These are phyloP conservation scores for Artemisia annua DNA, from an alignment of 129 eudicot species.

Conservation along the genomic window DNA sequence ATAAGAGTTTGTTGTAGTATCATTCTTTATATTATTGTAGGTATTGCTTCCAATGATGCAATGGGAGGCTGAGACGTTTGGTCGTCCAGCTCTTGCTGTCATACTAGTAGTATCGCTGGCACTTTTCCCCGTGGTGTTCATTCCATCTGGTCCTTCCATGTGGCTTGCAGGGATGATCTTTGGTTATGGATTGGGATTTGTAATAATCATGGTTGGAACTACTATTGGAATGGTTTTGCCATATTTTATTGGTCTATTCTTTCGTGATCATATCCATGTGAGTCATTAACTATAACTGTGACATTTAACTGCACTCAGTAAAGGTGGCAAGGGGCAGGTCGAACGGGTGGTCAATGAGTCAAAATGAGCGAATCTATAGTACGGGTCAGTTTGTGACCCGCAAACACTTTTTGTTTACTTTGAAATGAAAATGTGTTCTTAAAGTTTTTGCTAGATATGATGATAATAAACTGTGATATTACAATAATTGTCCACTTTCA, in stretches of 20 bases:
- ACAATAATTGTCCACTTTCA: too few species aligned
- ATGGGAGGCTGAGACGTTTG: constrained; percentile 89
- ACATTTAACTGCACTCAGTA: not conserved
- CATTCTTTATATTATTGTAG: constrained; percentile 41
- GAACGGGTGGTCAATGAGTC: not conserved
- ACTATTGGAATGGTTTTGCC: constrained; percentile 93
- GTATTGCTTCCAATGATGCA: constrained; percentile 69
- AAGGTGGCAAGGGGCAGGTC: not conserved
- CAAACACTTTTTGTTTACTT: not conserved
- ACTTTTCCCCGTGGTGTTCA: constrained; percentile 70
- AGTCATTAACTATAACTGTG: constrained; percentile 28
- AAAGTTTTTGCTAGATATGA: too few species aligned
- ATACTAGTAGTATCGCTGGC: constrained; percentile 81
- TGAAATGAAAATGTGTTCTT: too few species aligned
- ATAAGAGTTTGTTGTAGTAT: not conserved
- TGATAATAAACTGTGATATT: too few species aligned
- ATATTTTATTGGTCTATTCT: constrained; percentile 69
- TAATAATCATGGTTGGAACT: constrained; percentile 90
- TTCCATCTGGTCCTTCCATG: constrained; percentile 97
- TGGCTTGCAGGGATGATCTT: constrained; percentile 97
- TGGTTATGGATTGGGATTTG: constrained; percentile 86
- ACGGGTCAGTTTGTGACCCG: not conserved
- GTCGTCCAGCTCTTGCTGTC: constrained; percentile 84
- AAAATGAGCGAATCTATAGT: not conserved
- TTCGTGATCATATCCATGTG: constrained; percentile 85